These are phyloP conservation scores for Hygrophorus pudorinus DNA, from an alignment of 768 basidiomycete genomes.

Conservation along the genomic window DNA sequence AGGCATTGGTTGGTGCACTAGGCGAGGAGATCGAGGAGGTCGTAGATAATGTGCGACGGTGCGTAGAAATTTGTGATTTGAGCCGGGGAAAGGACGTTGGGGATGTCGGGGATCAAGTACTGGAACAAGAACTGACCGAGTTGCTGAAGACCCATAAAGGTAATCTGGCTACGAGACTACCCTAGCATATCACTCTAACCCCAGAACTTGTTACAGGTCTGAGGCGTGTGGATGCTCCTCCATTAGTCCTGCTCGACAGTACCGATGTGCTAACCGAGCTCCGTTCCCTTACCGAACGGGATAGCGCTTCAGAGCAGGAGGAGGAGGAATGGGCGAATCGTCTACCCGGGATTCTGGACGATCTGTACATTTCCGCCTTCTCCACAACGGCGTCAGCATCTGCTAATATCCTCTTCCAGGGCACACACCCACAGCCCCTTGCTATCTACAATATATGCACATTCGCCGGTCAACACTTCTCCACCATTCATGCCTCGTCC, in stretches of 20 bases:
- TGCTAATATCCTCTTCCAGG: conserved; percentile 5
- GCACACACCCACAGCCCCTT: conserved; percentile 11
- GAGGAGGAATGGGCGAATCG: conserved; percentile 12
- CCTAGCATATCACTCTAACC: neutral
- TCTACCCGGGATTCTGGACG: conserved; percentile 10
- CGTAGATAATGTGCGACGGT: conserved; percentile 8
- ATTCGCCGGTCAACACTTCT: conserved; percentile 19
- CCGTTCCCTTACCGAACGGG: neutral
- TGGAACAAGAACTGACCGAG: conserved; percentile 12
- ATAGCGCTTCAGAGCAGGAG: conserved; percentile 3
- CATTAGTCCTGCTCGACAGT: conserved; percentile 15
- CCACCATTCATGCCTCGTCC: conserved; percentile 15
- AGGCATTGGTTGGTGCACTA: conserved; percentile 23
- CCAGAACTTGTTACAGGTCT: conserved; percentile 7
- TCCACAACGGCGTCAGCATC: neutral
- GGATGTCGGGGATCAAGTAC: conserved; percentile 6
- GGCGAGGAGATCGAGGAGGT: conserved; percentile 24
- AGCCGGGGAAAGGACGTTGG: neutral
- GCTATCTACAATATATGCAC: conserved; percentile 13
- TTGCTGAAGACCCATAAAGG: conserved; percentile 13
- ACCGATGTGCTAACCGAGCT: conserved; percentile 16
- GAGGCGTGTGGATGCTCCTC: conserved; percentile 12
- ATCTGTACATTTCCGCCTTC: conserved; percentile 10
- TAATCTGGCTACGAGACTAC: neutral
- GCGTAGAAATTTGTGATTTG: neutral